Conservation (phyloP, 2,329 filamentous ascomycete genomes). For the Saccharata proteae region DNA sequence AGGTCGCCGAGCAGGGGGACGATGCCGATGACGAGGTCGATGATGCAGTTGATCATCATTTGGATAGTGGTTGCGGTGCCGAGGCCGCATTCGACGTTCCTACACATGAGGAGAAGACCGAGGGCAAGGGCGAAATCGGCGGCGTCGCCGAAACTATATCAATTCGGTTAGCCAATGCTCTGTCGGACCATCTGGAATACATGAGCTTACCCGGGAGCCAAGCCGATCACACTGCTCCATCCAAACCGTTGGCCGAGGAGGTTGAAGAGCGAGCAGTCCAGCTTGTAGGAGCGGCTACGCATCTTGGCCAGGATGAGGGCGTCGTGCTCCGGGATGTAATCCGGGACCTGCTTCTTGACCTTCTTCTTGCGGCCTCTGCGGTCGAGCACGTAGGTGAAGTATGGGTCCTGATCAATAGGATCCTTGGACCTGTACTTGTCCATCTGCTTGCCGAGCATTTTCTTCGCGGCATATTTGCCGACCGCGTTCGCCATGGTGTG, state of each 20-base stretch:
- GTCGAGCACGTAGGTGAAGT: constrained; percentile 71
- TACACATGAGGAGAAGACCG: constrained; percentile 61
- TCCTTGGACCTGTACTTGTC: constrained; percentile 35
- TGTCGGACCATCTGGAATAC: too few relatives aligned
- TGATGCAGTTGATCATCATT: constrained; percentile 70
- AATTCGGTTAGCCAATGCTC: too few relatives aligned
- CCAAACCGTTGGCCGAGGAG: constrained; percentile 75
- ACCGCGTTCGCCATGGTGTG: constrained; percentile 32
- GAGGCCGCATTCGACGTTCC: constrained; percentile 65
- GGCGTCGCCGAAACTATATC: constrained; percentile 57
- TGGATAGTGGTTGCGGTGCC: constrained; percentile 46
- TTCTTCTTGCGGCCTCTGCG: constrained; percentile 69
- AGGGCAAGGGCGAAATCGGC: constrained; percentile 62
- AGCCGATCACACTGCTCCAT: constrained; percentile 74
- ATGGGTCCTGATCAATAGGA: constrained; percentile 58
- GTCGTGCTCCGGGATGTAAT: constrained; percentile 74
- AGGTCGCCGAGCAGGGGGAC: constrained; percentile 68
- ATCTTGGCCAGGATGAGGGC: constrained; percentile 72
- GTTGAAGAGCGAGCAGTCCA: constrained; percentile 77
- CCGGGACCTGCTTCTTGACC: constrained; percentile 71
- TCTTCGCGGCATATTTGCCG: constrained; percentile 38
- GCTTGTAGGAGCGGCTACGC: constrained; percentile 70
- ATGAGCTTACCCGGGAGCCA: constrained; percentile 71
- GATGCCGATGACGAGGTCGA: constrained; percentile 64
- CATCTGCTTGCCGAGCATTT: constrained; percentile 36